Evolutionary conservation across 768 basidiomycete species (phyloP).

Genomic region (Suillus fuscotomentosus): DNA sequence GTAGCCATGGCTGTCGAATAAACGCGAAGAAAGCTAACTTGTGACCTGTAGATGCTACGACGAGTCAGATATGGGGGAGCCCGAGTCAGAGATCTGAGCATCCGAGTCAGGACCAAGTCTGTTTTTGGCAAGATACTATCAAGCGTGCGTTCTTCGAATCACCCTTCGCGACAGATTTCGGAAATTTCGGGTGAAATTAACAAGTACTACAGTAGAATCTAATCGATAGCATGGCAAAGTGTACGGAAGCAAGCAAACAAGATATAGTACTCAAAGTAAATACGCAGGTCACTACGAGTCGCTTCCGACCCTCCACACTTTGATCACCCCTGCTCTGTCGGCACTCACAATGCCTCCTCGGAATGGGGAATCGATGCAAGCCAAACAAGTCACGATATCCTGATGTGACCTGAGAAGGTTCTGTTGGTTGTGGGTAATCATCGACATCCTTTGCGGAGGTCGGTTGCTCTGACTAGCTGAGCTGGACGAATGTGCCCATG

Average conservation of each 20-base stretch:
- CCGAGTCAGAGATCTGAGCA: constrained; percentile 36
- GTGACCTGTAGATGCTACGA: constrained; percentile 15
- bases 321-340: constrained; percentile 85
- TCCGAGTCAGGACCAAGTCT: constrained; percentile 18
- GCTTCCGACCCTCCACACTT: constrained; percentile 81
- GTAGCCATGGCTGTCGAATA: constrained; percentile 49
- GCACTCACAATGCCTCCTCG: constrained; percentile 90
- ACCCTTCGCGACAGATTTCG: background rate
- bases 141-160: constrained; percentile 7
- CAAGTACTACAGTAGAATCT: background rate
- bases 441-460: constrained; percentile 70
- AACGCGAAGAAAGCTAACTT: constrained; percentile 13
- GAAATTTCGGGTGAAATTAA: background rate
- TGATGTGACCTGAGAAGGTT: constrained; percentile 85
- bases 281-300: constrained; percentile 27
- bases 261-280: constrained; percentile 11
- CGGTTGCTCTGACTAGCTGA: constrained; percentile 55
- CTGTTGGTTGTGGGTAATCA: constrained; percentile 82
- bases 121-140: constrained; percentile 18
- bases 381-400: constrained; percentile 84
- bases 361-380: constrained; percentile 90
- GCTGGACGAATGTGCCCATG: constrained; percentile 49
- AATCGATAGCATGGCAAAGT: background rate
- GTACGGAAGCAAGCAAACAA: background rate
- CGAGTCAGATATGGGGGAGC: constrained; percentile 22